phyloP scores from a whole-genome alignment of 140 eudicot genomes.

The Erigeron philadelphicus region DNA sequence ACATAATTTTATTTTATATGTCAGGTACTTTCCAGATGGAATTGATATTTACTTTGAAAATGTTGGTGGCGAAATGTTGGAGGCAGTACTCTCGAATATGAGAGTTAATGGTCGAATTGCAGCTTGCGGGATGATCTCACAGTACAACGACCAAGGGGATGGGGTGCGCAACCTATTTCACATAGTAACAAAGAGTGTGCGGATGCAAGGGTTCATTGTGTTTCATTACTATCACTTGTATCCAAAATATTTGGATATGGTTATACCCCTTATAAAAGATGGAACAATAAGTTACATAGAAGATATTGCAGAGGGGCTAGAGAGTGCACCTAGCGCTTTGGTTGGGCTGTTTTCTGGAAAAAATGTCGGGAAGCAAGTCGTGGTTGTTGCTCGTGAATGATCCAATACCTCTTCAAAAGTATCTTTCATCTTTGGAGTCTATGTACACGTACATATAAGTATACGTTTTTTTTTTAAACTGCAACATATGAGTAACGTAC shows the following conservation, averaged over 20 bases:
- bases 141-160: conserved; percentile 42
- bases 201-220: conserved; percentile 43
- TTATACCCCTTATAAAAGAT: conserved; percentile 45
- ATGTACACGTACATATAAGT: too few species aligned
- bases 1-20: neutral
- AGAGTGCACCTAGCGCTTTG: conserved; percentile 57
- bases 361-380: conserved; percentile 69
- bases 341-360: conserved; percentile 60
- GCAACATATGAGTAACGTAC: too few species aligned
- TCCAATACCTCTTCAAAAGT: too few species aligned
- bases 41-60: conserved; percentile 50
- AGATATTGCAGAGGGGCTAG: conserved; percentile 59
- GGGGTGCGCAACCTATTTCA: conserved; percentile 37
- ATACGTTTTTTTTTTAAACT: too few species aligned
- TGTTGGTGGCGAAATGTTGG: conserved; percentile 56
- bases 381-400: conserved; percentile 47
- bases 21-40: conserved; percentile 40
- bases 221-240: conserved; percentile 33
- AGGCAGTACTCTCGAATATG: conserved; percentile 50
- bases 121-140: conserved; percentile 55
- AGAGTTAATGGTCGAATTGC: conserved; percentile 41
- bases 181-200: conserved; percentile 30
- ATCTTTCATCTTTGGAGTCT: too few species aligned
- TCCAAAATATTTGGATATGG: conserved; percentile 45
- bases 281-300: conserved; percentile 49